These are phyloP conservation scores for Cladosporium sp. DNA, from an alignment of 2,329 filamentous ascomycete species.

Conservation along the genomic window DNA sequence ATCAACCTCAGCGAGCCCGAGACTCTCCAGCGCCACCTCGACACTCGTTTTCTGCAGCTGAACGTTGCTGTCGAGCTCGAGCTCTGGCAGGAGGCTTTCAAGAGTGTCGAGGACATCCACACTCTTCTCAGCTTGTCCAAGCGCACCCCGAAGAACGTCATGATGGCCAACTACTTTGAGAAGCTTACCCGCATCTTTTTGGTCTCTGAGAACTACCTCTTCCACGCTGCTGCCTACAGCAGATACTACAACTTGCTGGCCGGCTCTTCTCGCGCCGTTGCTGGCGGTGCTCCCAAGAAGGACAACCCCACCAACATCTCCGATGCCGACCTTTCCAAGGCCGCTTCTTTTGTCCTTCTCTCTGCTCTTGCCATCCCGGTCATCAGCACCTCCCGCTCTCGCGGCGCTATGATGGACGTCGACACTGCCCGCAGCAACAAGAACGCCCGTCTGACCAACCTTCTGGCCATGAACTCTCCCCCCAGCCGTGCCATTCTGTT, in stretches of 20 bases:
- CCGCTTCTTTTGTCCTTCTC: constrained; percentile 90
- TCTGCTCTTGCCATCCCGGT: constrained; percentile 97
- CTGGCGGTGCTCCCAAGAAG: constrained; percentile 80
- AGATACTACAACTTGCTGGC: constrained; percentile 95
- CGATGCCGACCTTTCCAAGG: constrained; percentile 87
- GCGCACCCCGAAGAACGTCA: constrained; percentile 94
- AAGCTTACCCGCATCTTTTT: constrained; percentile 98
- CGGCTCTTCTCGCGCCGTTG: constrained; percentile 77
- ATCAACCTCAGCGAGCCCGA: constrained; percentile 98
- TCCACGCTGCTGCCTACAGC: constrained; percentile 97
- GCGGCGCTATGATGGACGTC: constrained; percentile 91
- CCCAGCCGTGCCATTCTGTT: constrained; percentile 88
- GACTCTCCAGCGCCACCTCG: constrained; percentile 92
- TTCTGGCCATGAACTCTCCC: constrained; percentile 85
- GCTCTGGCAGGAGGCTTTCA: constrained; percentile 98
- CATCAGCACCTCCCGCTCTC: constrained; percentile 95
- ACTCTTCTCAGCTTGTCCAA: constrained; percentile 96
- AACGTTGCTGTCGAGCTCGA: constrained; percentile 98
- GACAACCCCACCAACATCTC: constrained; percentile 81
- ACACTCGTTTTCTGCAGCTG: constrained; percentile 96
- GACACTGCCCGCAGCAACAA: constrained; percentile 98
- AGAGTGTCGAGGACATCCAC: constrained; percentile 98
- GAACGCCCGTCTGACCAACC: constrained; percentile 93
- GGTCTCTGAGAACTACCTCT: constrained; percentile 98
- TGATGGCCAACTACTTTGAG: constrained; percentile 99